Conservation (phyloP, 1,139 yeast genomes). For the Hemisphaericaspora xylanilytica region DNA sequence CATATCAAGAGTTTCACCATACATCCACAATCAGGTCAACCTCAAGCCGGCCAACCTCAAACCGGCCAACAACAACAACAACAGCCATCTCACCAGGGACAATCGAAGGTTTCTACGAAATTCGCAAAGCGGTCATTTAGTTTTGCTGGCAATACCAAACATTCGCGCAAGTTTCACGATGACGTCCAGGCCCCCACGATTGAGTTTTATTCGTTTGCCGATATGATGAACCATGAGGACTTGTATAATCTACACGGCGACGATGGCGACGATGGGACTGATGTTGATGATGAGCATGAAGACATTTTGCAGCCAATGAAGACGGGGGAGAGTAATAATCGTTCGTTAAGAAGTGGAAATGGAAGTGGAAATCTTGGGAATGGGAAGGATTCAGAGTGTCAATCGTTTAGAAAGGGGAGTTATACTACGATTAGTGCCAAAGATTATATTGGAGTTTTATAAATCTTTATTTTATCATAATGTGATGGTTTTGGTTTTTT, state of each 20-base stretch:
- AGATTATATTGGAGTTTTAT: slow-evolving; percentile 16
- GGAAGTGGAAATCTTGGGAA: too few species aligned
- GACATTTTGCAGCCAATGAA: not conserved
- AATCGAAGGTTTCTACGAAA: not conserved
- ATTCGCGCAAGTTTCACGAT: slow-evolving; percentile 4
- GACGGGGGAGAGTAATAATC: not conserved
- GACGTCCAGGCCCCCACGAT: slow-evolving; percentile 17
- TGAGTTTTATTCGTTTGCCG: slow-evolving; percentile 35
- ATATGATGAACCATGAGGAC: slow-evolving; percentile 20
- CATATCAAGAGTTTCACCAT: not conserved
- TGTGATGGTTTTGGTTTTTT: not conserved
- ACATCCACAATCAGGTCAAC: not conserved
- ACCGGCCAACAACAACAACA: too few species aligned
- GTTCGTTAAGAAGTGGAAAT: not conserved
- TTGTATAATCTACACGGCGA: slow-evolving; percentile 8
- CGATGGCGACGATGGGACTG: slow-evolving; percentile 4
- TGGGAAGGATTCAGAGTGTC: too few species aligned
- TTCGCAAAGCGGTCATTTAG: slow-evolving; percentile 11
- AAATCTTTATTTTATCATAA: slow-evolving; percentile 6
- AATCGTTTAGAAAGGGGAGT: slow-evolving; percentile 14
- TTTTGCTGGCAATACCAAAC: slow-evolving; percentile 14
- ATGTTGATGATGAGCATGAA: not conserved
- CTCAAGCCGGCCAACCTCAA: too few species aligned
- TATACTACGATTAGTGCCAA: slow-evolving; percentile 16
- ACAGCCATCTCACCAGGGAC: not conserved